phyloP scores from a whole-genome alignment of 2,329 filamentous ascomycete species.

The Colletotrichum musicola region DNA sequence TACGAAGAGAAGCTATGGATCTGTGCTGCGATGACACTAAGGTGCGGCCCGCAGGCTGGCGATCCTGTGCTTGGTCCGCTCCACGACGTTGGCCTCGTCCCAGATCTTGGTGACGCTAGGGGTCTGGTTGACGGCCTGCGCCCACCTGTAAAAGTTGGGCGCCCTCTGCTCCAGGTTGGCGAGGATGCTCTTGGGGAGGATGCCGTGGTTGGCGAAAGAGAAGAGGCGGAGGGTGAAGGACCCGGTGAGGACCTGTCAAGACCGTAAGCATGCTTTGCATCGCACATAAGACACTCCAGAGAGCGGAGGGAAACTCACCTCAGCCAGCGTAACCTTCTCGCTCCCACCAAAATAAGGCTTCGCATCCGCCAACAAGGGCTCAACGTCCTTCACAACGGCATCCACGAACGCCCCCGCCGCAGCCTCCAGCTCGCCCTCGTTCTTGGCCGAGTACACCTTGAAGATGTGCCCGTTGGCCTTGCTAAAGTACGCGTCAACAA shows the following conservation, averaged over 20 bases:
- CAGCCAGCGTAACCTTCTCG: conserved; percentile 76
- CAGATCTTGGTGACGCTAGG: conserved; percentile 76
- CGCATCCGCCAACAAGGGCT: conserved; percentile 72
- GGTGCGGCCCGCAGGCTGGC: conserved; percentile 36
- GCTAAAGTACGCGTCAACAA: conserved; percentile 76
- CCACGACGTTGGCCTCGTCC: conserved; percentile 63
- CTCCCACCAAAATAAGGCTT: conserved; percentile 75
- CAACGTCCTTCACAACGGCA: conserved; percentile 76
- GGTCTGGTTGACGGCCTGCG: conserved; percentile 68
- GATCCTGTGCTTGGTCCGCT: conserved; percentile 55
- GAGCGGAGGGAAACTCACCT: conserved; percentile 63
- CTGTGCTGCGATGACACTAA: neutral
- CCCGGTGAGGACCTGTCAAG: conserved; percentile 68
- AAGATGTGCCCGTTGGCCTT: conserved; percentile 67
- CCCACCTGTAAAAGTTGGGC: conserved; percentile 79
- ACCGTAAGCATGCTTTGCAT: conserved; percentile 32
- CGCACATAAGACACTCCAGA: neutral
- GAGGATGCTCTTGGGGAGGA: conserved; percentile 64
- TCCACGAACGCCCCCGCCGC: conserved; percentile 65
- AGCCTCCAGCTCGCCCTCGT: conserved; percentile 63
- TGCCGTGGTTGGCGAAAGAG: conserved; percentile 63
- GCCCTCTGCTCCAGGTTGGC: conserved; percentile 63
- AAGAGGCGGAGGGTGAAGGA: conserved; percentile 76
- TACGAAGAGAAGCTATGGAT: too few relatives aligned
- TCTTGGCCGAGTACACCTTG: conserved; percentile 60